These are phyloP conservation scores for Apiotrichum akiyoshidainum DNA, from an alignment of 1,284 basidiomycete species.

Conservation along the genomic window DNA sequence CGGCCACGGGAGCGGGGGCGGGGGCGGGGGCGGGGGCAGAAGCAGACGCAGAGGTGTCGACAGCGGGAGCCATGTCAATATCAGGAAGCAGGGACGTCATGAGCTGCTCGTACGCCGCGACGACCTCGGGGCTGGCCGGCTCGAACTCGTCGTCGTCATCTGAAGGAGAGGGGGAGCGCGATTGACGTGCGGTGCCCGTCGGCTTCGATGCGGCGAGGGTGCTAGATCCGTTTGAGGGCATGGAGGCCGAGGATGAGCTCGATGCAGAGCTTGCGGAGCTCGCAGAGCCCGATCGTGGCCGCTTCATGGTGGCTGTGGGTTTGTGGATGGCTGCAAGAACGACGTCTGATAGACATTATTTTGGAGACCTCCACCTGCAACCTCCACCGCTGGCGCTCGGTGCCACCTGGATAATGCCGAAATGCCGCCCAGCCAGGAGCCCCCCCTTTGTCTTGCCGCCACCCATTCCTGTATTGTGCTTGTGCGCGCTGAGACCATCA, in stretches of 20 bases:
- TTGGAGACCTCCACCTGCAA: neutral
- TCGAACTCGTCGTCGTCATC: constrained; percentile 8
- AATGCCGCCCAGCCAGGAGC: constrained; percentile 13
- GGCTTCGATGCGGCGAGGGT: no score
- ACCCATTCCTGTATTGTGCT: neutral
- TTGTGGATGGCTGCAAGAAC: neutral
- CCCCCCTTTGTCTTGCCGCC: constrained; percentile 11
- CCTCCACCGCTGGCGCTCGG: constrained; percentile 8
- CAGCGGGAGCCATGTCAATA: neutral
- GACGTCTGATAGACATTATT: neutral
- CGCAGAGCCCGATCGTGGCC: neutral
- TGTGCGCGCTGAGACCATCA: constrained; percentile 6
- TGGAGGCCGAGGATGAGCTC: neutral
- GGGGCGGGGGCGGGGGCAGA: neutral
- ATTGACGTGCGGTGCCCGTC: neutral
- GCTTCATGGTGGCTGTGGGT: neutral
- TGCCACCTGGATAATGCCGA: constrained; percentile 10
- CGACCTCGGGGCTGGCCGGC: constrained; percentile 19
- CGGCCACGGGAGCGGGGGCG: neutral
- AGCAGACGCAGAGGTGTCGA: neutral
- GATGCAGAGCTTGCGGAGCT: neutral
- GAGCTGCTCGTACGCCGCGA: constrained; percentile 26
- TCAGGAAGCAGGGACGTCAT: constrained; percentile 21
- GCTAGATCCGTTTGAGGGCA: no score
- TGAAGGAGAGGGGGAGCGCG: neutral